A percentile compares a stretch with the other conserved stretches of the same genome.
phyloP scores from a whole-genome alignment of 352 stramenopile genomes.

The Phytophthora multivora region DNA sequence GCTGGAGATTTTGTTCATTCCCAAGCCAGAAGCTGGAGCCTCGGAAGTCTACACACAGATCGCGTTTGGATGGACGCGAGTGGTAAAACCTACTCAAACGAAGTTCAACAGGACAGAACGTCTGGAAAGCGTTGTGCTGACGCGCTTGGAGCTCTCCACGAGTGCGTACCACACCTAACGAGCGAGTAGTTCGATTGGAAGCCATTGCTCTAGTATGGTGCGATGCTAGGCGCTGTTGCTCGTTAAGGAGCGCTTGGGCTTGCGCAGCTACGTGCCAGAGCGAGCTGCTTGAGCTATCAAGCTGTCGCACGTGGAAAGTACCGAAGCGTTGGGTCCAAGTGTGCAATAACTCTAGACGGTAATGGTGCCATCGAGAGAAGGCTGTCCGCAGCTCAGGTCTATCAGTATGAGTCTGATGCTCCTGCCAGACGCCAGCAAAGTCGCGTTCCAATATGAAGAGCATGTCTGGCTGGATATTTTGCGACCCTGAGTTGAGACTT shows the following conservation, averaged over 20 bases:
- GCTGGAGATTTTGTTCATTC: slow-evolving; percentile 34
- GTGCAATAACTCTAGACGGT: slow-evolving; percentile 53
- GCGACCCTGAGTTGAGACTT: slow-evolving; percentile 21
- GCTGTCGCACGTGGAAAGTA: slow-evolving; percentile 49
- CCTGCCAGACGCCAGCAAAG: slow-evolving; percentile 36
- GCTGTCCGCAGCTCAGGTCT: slow-evolving; percentile 17
- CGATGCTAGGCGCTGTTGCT: slow-evolving; percentile 43
- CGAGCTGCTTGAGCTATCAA: slow-evolving; percentile 41
- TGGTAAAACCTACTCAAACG: slow-evolving; percentile 35
- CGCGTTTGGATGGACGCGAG: slow-evolving; percentile 31
- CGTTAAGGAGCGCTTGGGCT: slow-evolving; percentile 29
- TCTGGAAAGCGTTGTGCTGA: slow-evolving; percentile 42
- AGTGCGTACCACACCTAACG: slow-evolving; percentile 40
- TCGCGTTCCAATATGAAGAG: slow-evolving; percentile 55
- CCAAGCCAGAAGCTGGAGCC: slow-evolving; percentile 49
- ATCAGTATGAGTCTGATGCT: slow-evolving; percentile 3
- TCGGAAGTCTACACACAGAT: slow-evolving; percentile 51
- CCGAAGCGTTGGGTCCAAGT: slow-evolving; percentile 54
- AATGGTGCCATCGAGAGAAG: slow-evolving; percentile 48
- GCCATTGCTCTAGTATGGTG: slow-evolving; percentile 16
- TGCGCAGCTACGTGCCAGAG: slow-evolving; percentile 52
- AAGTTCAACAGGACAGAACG: slow-evolving; percentile 72
- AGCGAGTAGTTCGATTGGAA: slow-evolving; percentile 18
- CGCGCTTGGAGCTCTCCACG: slow-evolving; percentile 28
- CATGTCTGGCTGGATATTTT: slow-evolving; percentile 49